Evolutionary conservation across 192 early-diverging fungal genomes (phyloP), one percentile per base, ranked within the genome.

Genomic region (Gaertneriomyces sp.): DNA sequence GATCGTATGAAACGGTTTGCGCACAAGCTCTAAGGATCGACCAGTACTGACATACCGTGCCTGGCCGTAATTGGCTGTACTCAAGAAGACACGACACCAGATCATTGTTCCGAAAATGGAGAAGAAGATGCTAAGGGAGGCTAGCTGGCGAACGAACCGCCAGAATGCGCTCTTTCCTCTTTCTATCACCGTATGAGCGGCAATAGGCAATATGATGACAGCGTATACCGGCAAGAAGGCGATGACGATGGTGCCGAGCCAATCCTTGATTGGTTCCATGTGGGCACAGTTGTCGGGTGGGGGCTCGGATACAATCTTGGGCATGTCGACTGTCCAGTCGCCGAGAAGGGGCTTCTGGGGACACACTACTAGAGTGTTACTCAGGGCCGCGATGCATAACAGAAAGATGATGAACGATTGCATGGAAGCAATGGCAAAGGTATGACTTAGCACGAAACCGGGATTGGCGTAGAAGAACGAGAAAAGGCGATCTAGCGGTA

Each of bases 401-500:
- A 66, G 59, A 66, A 66, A 66, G 11, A 66, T 38, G 25, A 62
- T 42, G 44, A 66, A 66, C 33, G 59, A 66, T 42, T 66, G 64
- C 14, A 66, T 19, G 40, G 25, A 33, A 33, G 25, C 25, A 33
- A 33, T 33, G 25, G 25, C 25, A 33, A 33, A 33, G 25, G 25
- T 33, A 33, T 33, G 25, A 33, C 25, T 33, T 33, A 33, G 25
- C 25, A 33, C 25, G 25, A 33, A 33, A 33, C 25, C 25, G 25
- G 25, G 25, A 33, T 33, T 33, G 25, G 25, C 25, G 25, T 33
- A 33, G 25, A 33, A 33, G 25, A 33, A 33, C 25, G 25, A 33
- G 25, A 33, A 33, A 33, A 33, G 25, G 25, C 25, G 64, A 66
- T 94, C 92, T 43, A 93, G 69, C 5, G 91, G 89, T 44, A 94